Percentiles rank a stretch among this genome's conserved stretches.
Evolutionary conservation across 441 rosid genomes (phyloP).

Genomic region (Bocquillonia castaneifolia): DNA sequence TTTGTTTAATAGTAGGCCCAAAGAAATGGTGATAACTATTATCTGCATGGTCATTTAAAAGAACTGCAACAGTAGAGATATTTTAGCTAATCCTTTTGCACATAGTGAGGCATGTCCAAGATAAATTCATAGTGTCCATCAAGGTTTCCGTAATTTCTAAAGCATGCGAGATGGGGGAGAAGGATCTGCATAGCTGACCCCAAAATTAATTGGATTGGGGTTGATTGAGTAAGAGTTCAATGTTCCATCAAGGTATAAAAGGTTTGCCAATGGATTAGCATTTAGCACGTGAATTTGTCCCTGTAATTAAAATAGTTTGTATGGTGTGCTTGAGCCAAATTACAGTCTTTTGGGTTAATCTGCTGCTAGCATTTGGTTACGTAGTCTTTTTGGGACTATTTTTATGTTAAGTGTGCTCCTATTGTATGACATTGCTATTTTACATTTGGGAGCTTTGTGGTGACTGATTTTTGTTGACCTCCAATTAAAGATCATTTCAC

Average conservation of each 20-base stretch:
- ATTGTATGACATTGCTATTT: not conserved
- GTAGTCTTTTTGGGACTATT: not conserved
- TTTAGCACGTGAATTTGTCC: not conserved
- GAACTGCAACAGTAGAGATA: not conserved
- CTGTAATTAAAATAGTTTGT: not conserved
- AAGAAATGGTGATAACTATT: not conserved
- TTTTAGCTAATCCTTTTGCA: not conserved
- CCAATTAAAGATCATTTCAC: not conserved
- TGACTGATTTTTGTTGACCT: not conserved
- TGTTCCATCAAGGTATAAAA: not conserved
- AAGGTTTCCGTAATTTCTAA: not conserved
- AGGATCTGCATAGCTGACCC: not conserved
- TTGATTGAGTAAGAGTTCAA: not conserved
- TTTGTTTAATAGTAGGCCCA: not conserved
- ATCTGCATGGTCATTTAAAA: no score
- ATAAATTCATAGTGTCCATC: not conserved
- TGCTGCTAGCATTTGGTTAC: not conserved
- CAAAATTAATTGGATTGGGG: not conserved
- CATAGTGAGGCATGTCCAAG: not conserved
- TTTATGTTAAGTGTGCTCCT: not conserved
- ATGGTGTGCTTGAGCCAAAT: not conserved
- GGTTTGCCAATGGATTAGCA: not conserved
- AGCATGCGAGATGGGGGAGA: not conserved
- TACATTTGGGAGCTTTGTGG: not conserved
- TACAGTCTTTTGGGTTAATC: not conserved